Conservation (phyloP, 1,284 basidiomycete species). For the Ganoderma sinense region DNA sequence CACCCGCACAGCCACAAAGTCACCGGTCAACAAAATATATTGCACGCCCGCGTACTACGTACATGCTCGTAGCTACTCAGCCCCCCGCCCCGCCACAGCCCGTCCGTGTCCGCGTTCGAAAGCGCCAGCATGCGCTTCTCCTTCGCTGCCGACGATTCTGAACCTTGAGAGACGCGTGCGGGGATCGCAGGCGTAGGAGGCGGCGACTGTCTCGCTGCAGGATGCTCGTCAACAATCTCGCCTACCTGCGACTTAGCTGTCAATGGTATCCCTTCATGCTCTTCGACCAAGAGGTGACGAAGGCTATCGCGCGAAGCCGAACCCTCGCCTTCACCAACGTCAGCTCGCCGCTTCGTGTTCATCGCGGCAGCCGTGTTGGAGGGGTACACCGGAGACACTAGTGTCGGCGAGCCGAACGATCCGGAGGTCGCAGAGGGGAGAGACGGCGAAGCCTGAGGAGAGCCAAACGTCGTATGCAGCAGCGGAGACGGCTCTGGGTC, state of each 20-base stretch:
- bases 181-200: conserved; percentile 21
- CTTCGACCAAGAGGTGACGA: neutral
- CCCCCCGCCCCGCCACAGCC: no score
- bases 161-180: neutral
- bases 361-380: conserved; percentile 39
- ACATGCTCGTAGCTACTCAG: no score
- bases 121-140: conserved; percentile 27
- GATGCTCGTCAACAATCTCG: conserved; percentile 21
- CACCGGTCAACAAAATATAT: no score
- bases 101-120: conserved; percentile 23
- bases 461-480: conserved; percentile 61
- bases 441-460: conserved; percentile 50
- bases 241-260: conserved; percentile 23
- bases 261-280: conserved; percentile 13
- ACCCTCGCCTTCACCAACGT: conserved; percentile 11
- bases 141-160: conserved; percentile 14
- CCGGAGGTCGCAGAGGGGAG: conserved; percentile 28
- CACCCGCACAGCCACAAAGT: no score
- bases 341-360: conserved; percentile 45
- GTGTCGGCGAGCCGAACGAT: conserved; percentile 34
- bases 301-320: conserved; percentile 11
- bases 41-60: no score
- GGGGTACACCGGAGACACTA: conserved; percentile 30
- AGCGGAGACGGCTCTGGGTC: conserved; percentile 49
- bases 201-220: conserved; percentile 2